Conservation (phyloP, 2,329 filamentous ascomycete genomes). For the Daldinia eschscholtzii region DNA sequence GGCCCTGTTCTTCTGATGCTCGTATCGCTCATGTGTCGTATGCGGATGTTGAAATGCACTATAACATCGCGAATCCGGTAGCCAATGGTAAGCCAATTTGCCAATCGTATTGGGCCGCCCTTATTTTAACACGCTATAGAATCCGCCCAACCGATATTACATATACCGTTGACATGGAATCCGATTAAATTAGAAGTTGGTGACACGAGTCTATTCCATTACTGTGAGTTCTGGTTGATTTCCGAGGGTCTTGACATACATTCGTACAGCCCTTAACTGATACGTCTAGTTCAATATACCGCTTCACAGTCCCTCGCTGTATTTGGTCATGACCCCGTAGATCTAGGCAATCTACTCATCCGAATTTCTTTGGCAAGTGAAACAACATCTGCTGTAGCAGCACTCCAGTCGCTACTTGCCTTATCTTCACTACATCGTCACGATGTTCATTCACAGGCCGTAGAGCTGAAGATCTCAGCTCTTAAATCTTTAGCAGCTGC, state of each 20-base stretch:
- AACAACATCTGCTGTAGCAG: slow-evolving; percentile 33
- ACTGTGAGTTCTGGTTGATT: slow-evolving; percentile 1
- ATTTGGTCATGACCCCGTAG: slow-evolving; percentile 39
- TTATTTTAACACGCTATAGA: background rate
- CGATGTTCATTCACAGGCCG: slow-evolving; percentile 38
- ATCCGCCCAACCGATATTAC: background rate
- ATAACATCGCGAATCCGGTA: background rate
- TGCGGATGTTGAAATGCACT: slow-evolving; percentile 1
- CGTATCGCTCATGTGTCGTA: slow-evolving; percentile 3
- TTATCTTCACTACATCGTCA: slow-evolving; percentile 44
- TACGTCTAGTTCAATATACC: slow-evolving; percentile 26
- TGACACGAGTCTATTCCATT: background rate
- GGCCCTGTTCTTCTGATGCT: background rate
- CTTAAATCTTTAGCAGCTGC: slow-evolving; percentile 14
- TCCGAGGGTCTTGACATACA: background rate
- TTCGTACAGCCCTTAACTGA: background rate
- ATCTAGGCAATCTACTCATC: slow-evolving; percentile 42
- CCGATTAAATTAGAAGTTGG: background rate
- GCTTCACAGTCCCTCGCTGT: slow-evolving; percentile 45
- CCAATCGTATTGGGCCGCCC: background rate
- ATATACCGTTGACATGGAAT: slow-evolving; percentile 4
- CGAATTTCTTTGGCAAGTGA: slow-evolving; percentile 37
- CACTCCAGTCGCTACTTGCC: slow-evolving; percentile 42
- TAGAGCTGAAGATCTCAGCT: slow-evolving; percentile 45
- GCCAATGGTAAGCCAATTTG: background rate